phyloP scores from a whole-genome alignment of 208 protist species.

The Crithidia mellificae region DNA sequence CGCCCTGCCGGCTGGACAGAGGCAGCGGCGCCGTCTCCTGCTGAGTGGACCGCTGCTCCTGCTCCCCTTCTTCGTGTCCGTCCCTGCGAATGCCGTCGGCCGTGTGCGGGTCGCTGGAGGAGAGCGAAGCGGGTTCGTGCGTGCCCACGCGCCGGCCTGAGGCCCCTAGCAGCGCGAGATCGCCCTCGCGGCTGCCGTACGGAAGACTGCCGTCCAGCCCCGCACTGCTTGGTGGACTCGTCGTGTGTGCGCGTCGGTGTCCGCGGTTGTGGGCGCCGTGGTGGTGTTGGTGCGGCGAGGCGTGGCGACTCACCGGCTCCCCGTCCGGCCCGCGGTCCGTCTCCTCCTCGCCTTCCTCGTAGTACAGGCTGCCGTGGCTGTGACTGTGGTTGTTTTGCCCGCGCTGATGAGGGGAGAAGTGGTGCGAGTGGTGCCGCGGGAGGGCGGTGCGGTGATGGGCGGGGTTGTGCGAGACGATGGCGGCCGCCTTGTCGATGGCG shows the following conservation, averaged over 20 bases:
- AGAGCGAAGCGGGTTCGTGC: neutral
- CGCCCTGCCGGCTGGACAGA: neutral
- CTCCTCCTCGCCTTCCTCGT: constrained; percentile 6
- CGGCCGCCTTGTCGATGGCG: neutral
- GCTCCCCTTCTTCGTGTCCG: neutral
- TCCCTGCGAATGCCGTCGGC: neutral
- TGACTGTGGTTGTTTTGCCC: neutral
- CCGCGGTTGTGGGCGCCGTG: too few species aligned
- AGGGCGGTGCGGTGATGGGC: constrained; percentile 1
- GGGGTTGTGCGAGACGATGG: neutral
- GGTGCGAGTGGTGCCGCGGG: neutral
- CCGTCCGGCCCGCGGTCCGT: neutral
- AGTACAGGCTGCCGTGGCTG: constrained; percentile 17
- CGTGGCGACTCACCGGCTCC: neutral
- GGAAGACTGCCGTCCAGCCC: constrained; percentile 15
- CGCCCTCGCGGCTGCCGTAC: constrained; percentile 29
- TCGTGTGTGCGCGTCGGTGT: neutral
- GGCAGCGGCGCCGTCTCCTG: neutral
- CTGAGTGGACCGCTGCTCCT: too few species aligned
- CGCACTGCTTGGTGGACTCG: neutral
- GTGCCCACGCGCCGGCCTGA: neutral
- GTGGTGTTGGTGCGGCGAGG: too few species aligned
- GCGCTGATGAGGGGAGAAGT: constrained; percentile 2
- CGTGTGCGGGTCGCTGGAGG: neutral
- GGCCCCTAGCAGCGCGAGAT: constrained; percentile 4